Evolutionary conservation across 768 basidiomycete species (phyloP), one percentile per base, ranked within the genome.

Genomic region (Paxillus ammoniavirescens): DNA sequence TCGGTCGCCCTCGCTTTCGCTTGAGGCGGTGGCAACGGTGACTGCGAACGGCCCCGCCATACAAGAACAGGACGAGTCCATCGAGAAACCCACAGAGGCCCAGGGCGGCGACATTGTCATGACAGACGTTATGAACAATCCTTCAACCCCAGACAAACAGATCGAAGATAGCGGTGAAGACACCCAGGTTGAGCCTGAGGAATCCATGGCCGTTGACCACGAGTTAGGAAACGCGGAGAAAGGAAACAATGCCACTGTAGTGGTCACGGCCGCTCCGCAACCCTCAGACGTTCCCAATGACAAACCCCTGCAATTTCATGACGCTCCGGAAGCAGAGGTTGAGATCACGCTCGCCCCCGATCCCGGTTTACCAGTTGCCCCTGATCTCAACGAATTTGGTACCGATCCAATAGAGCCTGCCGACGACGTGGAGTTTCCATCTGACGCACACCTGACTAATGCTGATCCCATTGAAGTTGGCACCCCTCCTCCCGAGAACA

Each of bases 351-450:
- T 33, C 1, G 4, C 42, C 50, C 45, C 9, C 21, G 9, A 45
- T 5, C 37, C 33, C 9, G 17, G 8, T 18, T 9, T 30, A 15
- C 18, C 43, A 12, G 37, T 46, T 9, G 47, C 10, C 5, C 46
- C 30, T 26, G 26, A 26, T 26, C 26, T 26, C 6, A 8, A 33
- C 15, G 54, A 45, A 6, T 42, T 37, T 17, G 56, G 50, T 4
- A 53, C 14, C 12, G 80, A 82, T 55, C 76, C 78, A 8, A 80
- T 80, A 49, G 76, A 79, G 54, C 68, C 72, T 28, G 69, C 72
- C 1, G 77, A 78, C 13, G 71, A 68, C 51, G 60, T 72, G 54
- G 64, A 59, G n/a, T 54, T 58, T 46, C 47, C 61, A 13, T 38
- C 30, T 36, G 40, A 50, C 38, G 51, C 50, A 14, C 45, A 23